Evolutionary conservation across 2,329 filamentous ascomycete species (phyloP).

Genomic region (Scolecobasidium constrictum): DNA sequence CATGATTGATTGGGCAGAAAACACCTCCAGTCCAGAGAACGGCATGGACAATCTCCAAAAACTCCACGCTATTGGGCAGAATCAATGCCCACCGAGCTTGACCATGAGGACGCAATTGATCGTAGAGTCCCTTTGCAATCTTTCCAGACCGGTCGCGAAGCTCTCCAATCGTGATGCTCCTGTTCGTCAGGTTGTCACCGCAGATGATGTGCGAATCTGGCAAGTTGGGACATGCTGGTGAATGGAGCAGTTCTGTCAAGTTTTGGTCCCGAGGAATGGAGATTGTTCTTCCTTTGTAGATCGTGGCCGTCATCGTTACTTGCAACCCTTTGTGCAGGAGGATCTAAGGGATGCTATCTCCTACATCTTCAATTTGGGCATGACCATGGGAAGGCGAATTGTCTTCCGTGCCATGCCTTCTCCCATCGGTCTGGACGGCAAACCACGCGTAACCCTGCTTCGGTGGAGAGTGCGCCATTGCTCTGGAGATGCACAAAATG

Average conservation of each 20-base stretch:
- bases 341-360: no score
- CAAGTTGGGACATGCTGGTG: slow-evolving; percentile 20
- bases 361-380: no score
- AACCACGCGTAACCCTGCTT: no score
- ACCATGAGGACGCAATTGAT: slow-evolving; percentile 21
- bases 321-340: no score
- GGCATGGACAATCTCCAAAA: slow-evolving; percentile 32
- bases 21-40: slow-evolving; percentile 31
- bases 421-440: no score
- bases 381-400: no score
- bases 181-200: slow-evolving; percentile 33
- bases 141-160: slow-evolving; percentile 30
- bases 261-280: slow-evolving; percentile 29
- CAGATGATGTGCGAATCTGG: slow-evolving; percentile 33
- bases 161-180: slow-evolving; percentile 34
- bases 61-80: slow-evolving; percentile 35
- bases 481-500: no score
- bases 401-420: no score
- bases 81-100: slow-evolving; percentile 32
- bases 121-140: slow-evolving; percentile 29
- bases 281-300: slow-evolving; percentile 12
- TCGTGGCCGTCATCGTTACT: no score
- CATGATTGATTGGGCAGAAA: slow-evolving; percentile 30
- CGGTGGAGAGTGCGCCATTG: no score
- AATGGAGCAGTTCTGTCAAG: slow-evolving; percentile 34